phyloP scores from a whole-genome alignment of 2,329 filamentous ascomycete genomes.

The Geosmithia putterillii region DNA sequence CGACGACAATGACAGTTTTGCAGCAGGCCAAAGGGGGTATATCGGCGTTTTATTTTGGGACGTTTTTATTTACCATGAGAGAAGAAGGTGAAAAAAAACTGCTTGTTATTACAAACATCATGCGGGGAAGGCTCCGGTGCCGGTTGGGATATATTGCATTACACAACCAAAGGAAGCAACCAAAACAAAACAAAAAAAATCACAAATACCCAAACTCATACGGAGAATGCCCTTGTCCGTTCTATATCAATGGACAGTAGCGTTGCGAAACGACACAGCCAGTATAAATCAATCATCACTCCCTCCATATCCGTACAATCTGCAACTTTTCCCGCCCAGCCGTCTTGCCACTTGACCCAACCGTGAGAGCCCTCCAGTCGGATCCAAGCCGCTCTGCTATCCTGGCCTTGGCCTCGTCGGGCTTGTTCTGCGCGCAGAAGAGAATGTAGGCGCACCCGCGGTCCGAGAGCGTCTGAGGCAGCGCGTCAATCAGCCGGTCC shows the following conservation, averaged over 20 bases:
- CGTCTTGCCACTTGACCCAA: slow-evolving; percentile 71
- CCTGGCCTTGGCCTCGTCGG: slow-evolving; percentile 55
- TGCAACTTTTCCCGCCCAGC: slow-evolving; percentile 93
- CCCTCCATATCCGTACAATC: slow-evolving; percentile 75
- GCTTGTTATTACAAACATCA: not conserved
- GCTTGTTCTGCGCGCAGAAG: slow-evolving; percentile 83
- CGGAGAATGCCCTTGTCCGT: too few species aligned
- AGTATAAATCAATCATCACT: too few species aligned
- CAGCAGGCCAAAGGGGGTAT: slow-evolving; percentile 2
- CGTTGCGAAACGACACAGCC: too few species aligned
- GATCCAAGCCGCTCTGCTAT: slow-evolving; percentile 37
- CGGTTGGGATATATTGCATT: slow-evolving; percentile 10
- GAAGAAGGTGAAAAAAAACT: slow-evolving; percentile 5
- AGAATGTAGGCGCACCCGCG: slow-evolving; percentile 80
- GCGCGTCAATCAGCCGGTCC: slow-evolving; percentile 56
- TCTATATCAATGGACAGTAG: too few species aligned
- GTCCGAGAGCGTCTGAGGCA: slow-evolving; percentile 51
- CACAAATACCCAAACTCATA: not conserved
- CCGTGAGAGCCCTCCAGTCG: slow-evolving; percentile 63
- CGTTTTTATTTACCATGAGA: not conserved
- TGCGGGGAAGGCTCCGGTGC: not conserved
- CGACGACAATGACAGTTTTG: not conserved
- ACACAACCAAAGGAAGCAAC: not conserved
- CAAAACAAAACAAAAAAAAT: not conserved
- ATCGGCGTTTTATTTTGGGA: not conserved